Evolutionary conservation across 2,329 filamentous ascomycete genomes (phyloP).

Genomic region (Leptodontidium sp.): DNA sequence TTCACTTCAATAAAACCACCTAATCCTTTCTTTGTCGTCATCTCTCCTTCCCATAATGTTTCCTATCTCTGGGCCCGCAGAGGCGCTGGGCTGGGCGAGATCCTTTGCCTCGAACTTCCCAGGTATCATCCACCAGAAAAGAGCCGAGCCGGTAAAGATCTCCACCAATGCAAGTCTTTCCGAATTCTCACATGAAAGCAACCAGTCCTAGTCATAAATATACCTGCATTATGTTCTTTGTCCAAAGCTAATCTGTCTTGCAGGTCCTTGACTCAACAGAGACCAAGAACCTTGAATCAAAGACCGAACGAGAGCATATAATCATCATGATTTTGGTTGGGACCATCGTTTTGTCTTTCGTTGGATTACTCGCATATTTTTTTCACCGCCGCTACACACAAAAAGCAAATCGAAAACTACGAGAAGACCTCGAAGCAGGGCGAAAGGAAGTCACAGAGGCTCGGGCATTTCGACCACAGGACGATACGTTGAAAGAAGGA

Average conservation of each 20-base stretch:
- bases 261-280: neutral
- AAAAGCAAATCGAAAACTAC: neutral
- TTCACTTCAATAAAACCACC: neutral
- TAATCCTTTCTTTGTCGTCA: neutral
- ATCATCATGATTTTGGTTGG: neutral
- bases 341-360: constrained; percentile 5
- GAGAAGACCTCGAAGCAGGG: constrained; percentile 16
- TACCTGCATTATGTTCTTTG: neutral
- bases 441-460: constrained; percentile 19
- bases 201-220: neutral
- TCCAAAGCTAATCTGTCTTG: neutral
- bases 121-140: neutral
- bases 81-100: neutral
- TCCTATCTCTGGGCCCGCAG: neutral
- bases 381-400: neutral
- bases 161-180: neutral
- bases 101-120: neutral
- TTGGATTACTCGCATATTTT: neutral
- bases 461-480: constrained; percentile 19
- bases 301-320: constrained; percentile 6
- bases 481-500: constrained; percentile 19
- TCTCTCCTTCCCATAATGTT: neutral
- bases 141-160: neutral
- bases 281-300: neutral
- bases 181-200: neutral